phyloP scores from a whole-genome alignment of 352 stramenopile genomes.

The Phytophthora uliginosa region DNA sequence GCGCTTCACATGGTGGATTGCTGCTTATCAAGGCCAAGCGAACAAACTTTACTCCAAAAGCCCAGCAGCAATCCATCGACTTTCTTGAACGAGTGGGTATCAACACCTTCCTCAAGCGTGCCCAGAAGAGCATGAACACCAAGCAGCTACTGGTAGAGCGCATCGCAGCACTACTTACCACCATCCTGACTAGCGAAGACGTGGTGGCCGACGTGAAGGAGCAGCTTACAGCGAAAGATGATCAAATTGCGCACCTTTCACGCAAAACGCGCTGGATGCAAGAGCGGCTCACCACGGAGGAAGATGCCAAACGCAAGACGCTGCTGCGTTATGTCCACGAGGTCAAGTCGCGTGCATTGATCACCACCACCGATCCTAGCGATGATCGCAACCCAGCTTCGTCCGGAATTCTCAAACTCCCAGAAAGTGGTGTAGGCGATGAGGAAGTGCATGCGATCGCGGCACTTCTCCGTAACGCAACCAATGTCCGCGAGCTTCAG shows the following conservation, averaged over 20 bases:
- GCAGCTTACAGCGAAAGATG: slow-evolving; percentile 64
- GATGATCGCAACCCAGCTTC: slow-evolving; percentile 13
- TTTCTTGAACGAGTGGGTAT: slow-evolving; percentile 92
- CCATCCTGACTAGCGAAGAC: slow-evolving; percentile 84
- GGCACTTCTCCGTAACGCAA: slow-evolving; percentile 91
- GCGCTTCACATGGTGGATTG: slow-evolving; percentile 84
- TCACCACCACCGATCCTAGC: slow-evolving; percentile 12
- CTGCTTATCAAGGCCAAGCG: slow-evolving; percentile 94
- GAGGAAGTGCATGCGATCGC: slow-evolving; percentile 97
- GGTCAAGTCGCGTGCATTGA: slow-evolving; percentile 85
- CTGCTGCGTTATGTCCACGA: slow-evolving; percentile 96
- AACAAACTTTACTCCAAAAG: slow-evolving; percentile 70
- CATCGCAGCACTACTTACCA: slow-evolving; percentile 85
- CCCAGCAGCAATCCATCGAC: slow-evolving; percentile 73
- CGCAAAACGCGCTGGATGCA: slow-evolving; percentile 84
- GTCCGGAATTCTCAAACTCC: slow-evolving; percentile 71
- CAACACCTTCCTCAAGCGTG: slow-evolving; percentile 95
- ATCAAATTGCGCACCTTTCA: slow-evolving; percentile 86
- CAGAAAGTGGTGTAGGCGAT: slow-evolving; percentile 93
- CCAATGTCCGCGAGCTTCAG: slow-evolving; percentile 95
- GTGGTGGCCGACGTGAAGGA: slow-evolving; percentile 57
- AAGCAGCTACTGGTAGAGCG: slow-evolving; percentile 94
- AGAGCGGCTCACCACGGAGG: slow-evolving; percentile 89
- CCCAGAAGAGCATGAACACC: slow-evolving; percentile 93
- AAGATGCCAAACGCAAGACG: slow-evolving; percentile 97